Evolutionary conservation across 441 rosid species (phyloP).

Genomic region (Pelargonium myrrhifolium): DNA sequence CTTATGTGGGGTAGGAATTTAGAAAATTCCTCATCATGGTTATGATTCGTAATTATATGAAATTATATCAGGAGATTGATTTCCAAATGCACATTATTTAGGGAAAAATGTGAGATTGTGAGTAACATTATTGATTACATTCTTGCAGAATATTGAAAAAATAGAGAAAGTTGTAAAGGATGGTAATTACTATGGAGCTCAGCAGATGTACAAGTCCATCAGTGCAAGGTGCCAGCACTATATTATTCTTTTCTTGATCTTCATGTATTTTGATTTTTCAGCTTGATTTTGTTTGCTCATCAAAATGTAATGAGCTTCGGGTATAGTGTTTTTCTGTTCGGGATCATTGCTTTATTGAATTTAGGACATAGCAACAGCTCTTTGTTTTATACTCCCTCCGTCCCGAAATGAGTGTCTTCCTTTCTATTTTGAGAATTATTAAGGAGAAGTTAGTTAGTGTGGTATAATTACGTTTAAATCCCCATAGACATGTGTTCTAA

Average conservation of each 20-base stretch:
- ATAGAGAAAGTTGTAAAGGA: conserved; percentile 61
- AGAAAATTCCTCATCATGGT: neutral
- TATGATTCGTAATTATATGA: neutral
- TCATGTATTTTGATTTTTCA: neutral
- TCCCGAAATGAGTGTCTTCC: no score
- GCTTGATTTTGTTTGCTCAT: no score
- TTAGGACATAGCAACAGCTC: no score
- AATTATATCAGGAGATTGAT: neutral
- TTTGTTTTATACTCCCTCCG: no score
- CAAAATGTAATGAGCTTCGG: no score
- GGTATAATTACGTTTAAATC: no score
- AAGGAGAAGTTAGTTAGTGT: no score
- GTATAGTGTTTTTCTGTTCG: no score
- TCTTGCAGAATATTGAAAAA: conserved; percentile 65
- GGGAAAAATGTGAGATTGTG: neutral
- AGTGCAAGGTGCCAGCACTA: conserved; percentile 49
- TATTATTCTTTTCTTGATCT: neutral
- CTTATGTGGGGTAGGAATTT: no score
- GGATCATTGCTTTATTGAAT: no score
- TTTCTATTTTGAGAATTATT: no score
- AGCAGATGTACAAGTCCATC: conserved; percentile 88
- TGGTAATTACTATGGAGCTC: conserved; percentile 88
- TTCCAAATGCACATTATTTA: conserved; percentile 4
- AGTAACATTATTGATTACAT: neutral
- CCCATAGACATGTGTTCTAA: no score